These are phyloP conservation scores for Dryas integrifolia DNA, from an alignment of 331 rosid species.

Conservation along the genomic window DNA sequence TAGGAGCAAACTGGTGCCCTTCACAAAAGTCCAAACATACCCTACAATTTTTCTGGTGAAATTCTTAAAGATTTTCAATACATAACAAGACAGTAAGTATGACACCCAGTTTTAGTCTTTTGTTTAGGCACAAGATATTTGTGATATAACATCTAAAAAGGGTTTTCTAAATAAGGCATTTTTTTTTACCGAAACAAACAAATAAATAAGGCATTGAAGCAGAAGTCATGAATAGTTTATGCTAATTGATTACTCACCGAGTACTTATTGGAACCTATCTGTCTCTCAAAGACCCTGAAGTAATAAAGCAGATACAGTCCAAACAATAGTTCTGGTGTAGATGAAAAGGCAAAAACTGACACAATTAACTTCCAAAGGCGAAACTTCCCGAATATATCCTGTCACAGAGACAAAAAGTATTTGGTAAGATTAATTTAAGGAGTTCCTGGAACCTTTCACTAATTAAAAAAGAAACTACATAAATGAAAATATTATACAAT, in stretches of 20 bases:
- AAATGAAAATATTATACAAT: neutral
- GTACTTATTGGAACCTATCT: constrained; percentile 91
- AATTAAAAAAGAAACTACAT: neutral
- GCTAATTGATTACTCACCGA: constrained; percentile 49
- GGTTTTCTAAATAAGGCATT: neutral
- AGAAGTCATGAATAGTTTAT: constrained; percentile 12
- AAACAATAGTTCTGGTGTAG: constrained; percentile 93
- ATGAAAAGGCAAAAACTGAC: constrained; percentile 75
- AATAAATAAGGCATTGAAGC: neutral
- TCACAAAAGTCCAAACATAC: neutral
- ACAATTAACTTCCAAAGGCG: constrained; percentile 72
- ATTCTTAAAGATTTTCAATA: neutral
- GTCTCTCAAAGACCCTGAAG: constrained; percentile 98
- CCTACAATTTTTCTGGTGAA: neutral
- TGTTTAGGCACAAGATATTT: constrained; percentile 15
- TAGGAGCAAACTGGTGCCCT: neutral
- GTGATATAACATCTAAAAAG: constrained; percentile 12
- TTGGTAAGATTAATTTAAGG: constrained; percentile 14
- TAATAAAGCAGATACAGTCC: constrained; percentile 88
- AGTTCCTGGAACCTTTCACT: neutral
- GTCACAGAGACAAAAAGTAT: constrained; percentile 28
- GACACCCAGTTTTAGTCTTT: neutral
- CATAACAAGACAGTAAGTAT: neutral
- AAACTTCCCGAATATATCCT: constrained; percentile 83
- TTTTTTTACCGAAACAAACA: too few species aligned